Percentiles rank a stretch among this genome's conserved stretches.
phyloP scores from a whole-genome alignment of 2,329 filamentous ascomycete species.

The Pseudogymnoascus sp. region DNA sequence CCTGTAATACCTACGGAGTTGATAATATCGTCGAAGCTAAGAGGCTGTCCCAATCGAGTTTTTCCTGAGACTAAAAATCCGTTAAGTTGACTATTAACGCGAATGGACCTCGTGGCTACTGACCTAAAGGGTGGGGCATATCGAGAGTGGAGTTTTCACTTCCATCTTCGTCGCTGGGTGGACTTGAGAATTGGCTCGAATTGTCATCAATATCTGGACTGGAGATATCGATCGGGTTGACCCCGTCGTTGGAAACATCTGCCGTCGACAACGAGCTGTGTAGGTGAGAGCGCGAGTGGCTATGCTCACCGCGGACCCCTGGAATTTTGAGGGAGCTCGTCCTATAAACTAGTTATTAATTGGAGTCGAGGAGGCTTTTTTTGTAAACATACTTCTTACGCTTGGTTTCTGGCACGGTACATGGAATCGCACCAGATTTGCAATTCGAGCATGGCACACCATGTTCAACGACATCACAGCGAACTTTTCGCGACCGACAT shows the following conservation, averaged over 20 bases:
- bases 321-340: neutral
- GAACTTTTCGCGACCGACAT: constrained; percentile 4
- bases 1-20: constrained; percentile 3
- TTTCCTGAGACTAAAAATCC: neutral
- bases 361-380: neutral
- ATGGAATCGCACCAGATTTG: neutral
- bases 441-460: constrained; percentile 1
- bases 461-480: constrained; percentile 1
- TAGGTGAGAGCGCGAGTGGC: neutral
- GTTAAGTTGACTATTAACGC: neutral
- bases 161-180: neutral
- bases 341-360: neutral
- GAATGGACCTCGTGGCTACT: neutral
- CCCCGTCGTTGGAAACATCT: neutral
- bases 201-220: neutral
- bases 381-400: neutral
- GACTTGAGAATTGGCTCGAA: neutral
- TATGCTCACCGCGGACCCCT: neutral
- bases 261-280: neutral
- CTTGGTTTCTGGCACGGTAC: constrained; percentile 1
- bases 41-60: neutral
- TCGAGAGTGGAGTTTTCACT: neutral
- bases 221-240: neutral
- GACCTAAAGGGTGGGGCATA: neutral
- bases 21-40: neutral